Conservation (phyloP, 352 stramenopile species). For the Phytophthora crassamura region DNA sequence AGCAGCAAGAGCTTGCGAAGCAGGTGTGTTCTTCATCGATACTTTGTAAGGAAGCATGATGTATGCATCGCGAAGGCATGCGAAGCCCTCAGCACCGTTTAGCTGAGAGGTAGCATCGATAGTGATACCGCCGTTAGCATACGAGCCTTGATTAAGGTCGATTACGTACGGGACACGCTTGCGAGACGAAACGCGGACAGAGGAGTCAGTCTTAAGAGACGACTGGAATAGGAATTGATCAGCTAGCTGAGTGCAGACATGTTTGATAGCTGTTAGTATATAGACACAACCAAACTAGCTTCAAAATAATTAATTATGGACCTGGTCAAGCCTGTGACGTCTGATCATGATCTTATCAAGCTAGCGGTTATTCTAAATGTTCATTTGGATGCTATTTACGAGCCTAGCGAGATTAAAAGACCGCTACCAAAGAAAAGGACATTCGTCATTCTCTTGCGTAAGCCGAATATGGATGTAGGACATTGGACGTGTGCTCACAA, state of each 20-base stretch:
- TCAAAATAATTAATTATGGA: too few species aligned
- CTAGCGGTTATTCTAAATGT: not conserved
- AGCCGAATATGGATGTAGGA: not conserved
- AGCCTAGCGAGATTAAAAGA: not conserved
- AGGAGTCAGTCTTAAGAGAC: too few species aligned
- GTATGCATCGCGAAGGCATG: not conserved
- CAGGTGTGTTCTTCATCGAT: constrained; percentile 1
- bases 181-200: too few species aligned
- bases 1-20: too few species aligned
- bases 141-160: constrained; percentile 7
- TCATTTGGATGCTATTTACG: constrained; percentile 7
- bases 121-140: constrained; percentile 3
- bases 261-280: too few species aligned
- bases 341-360: not conserved
- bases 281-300: too few species aligned
- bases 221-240: too few species aligned
- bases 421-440: not conserved
- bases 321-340: too few species aligned
- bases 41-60: constrained; percentile 9
- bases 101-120: constrained; percentile 8
- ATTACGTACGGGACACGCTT: too few species aligned
- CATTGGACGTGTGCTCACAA: constrained; percentile 10
- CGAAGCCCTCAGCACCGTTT: constrained; percentile 5
- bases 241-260: too few species aligned
- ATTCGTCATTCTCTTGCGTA: constrained; percentile 11